phyloP scores from a whole-genome alignment of 192 early-diverging fungal species.

The Entophlyctis luteolus region DNA sequence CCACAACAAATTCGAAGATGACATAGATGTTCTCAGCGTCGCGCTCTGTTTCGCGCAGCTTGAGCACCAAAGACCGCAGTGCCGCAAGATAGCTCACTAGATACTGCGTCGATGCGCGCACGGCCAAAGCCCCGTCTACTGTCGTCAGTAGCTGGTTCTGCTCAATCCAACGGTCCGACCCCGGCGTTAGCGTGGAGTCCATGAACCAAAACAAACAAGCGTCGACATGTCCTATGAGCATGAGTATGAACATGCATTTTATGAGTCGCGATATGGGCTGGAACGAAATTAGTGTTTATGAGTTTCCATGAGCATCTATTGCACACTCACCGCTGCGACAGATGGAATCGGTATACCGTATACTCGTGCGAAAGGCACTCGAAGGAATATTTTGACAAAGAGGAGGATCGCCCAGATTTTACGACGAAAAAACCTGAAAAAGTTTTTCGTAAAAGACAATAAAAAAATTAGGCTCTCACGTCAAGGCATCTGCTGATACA shows the following conservation, averaged over 20 bases:
- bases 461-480: too few relatives aligned
- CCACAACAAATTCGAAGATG: constrained; percentile 30
- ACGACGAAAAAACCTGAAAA: constrained; percentile 20
- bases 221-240: constrained; percentile 31
- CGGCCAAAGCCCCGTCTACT: too few relatives aligned
- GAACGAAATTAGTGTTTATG: background rate
- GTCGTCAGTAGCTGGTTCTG: constrained; percentile 16
- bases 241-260: constrained; percentile 36
- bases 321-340: constrained; percentile 15
- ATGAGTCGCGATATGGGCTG: constrained; percentile 32
- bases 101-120: constrained; percentile 23
- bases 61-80: constrained; percentile 27
- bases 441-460: background rate
- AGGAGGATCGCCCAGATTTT: constrained; percentile 27
- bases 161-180: constrained; percentile 27
- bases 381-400: constrained; percentile 28
- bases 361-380: constrained; percentile 18
- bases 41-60: constrained; percentile 9
- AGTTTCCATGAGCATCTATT: background rate
- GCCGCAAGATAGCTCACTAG: constrained; percentile 28
- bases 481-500: background rate
- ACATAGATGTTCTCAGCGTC: constrained; percentile 34
- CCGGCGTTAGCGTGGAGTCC: constrained; percentile 17
- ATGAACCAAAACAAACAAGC: constrained; percentile 37
- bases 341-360: constrained; percentile 17